Evolutionary conservation across 139 green algal genomes (phyloP).

Genomic region (Zygnema cylindricum): DNA sequence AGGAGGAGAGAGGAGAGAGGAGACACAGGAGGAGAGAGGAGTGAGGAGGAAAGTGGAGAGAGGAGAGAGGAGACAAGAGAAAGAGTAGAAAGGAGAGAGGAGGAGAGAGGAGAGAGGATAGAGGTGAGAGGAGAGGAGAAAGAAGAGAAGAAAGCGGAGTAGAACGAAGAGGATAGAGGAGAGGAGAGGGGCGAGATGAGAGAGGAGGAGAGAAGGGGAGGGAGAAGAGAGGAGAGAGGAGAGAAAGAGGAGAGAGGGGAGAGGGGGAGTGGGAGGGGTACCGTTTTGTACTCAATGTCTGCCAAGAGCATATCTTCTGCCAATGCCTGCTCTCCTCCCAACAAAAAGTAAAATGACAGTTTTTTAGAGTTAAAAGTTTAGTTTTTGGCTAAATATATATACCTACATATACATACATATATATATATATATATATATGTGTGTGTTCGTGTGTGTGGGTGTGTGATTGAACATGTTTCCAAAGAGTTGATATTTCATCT

Average conservation of each 20-base stretch:
- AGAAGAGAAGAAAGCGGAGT: not conserved
- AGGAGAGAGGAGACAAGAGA: conserved; percentile 17
- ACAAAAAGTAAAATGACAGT: not conserved
- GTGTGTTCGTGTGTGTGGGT: no score
- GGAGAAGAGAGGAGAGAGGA: not conserved
- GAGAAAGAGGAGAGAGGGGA: not conserved
- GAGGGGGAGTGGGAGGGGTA: conserved; percentile 56
- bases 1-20: conserved; percentile 15
- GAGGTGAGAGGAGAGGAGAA: not conserved
- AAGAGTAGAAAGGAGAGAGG: conserved; percentile 15
- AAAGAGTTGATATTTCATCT: no score
- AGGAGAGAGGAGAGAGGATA: not conserved
- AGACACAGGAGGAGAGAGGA: not conserved
- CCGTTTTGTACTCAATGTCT: conserved; percentile 83
- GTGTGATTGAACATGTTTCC: not conserved
- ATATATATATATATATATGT: not conserved
- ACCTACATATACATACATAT: no score
- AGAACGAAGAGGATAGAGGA: not conserved
- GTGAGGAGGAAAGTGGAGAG: conserved; percentile 1
- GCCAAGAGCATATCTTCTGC: conserved; percentile 78
- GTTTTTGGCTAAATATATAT: no score
- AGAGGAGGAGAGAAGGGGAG: not conserved
- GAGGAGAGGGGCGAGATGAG: not conserved
- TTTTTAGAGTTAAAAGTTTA: not conserved
- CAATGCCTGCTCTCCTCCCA: conserved; percentile 5